Evolutionary conservation across 2,329 filamentous ascomycete species (phyloP), one percentile per base, ranked within the genome.

Genomic region (Alternaria rosae): DNA sequence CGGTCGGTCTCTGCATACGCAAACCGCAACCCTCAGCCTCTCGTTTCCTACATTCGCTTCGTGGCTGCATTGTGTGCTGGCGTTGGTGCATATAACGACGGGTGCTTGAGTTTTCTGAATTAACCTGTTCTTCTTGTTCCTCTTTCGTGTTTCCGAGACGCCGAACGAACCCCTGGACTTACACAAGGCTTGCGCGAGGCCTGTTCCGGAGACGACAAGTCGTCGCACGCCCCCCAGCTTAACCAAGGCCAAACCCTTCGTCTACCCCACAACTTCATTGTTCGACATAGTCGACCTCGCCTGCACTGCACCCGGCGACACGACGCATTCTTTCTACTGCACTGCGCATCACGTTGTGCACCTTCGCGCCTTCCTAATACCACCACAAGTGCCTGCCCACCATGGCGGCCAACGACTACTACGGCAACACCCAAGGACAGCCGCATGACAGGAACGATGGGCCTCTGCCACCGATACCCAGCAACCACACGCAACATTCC

Each of bases 361-460:
- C 32, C 28, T 52, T 52, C 17, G 43, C 50, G 25, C 44, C 23
- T 42, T 42, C 41, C 26, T 32, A 45, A 44, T 23, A 42, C 32
- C 38, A 30, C 53, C 8, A 11, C 30, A 17, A 17, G 47, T 42
- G 32, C 45, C 42, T 59, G 42, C 57, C 59, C 52, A 64, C 41
- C 63, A 84, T 84, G 82, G 82, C 82, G 47, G 77, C 82, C 58
- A 82, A 83, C 79, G 87, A 91, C 71, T 92, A 92, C 80, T 91
- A 91, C 69, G 68, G 61, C 67, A 83, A 72, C 17, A 80, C 75
- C 17, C 80, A 81, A 65, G 60, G 53, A 15, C 68, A 63, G 42
- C 65, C 60, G 11, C 64, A 69, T 56, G 54, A 54, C 44, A 64
- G 54, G n/a, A 60, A 62, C 69, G 80, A 84, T 62, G 74, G 76